Percentiles rank a stretch among this genome's conserved stretches.
These are phyloP conservation scores for Aspergillus homomorphus DNA, from an alignment of 495 filamentous ascomycete species.

Conservation along the genomic window DNA sequence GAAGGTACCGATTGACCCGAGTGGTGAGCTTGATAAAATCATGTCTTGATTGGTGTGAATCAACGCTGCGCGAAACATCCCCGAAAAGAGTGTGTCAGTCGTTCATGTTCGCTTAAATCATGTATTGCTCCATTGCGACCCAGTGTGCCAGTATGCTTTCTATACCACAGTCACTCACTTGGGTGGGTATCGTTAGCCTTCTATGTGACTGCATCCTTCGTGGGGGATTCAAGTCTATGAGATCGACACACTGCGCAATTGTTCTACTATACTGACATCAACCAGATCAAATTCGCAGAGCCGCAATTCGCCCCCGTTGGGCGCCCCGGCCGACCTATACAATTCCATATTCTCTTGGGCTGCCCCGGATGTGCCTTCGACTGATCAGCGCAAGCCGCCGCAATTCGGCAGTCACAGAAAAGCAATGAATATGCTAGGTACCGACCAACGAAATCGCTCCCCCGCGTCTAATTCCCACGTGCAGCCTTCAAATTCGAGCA, in stretches of 20 bases:
- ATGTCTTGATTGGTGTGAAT: not conserved
- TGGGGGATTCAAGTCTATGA: not conserved
- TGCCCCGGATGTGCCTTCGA: constrained; percentile 45
- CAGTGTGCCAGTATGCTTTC: not conserved
- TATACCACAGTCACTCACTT: not conserved
- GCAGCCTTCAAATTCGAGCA: constrained; percentile 29
- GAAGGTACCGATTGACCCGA: no score
- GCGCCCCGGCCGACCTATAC: constrained; percentile 30
- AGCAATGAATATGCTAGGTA: constrained; percentile 34
- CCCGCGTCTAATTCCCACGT: constrained; percentile 26
- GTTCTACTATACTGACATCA: constrained; percentile 8
- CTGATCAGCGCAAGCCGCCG: constrained; percentile 41
- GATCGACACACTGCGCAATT: not conserved
- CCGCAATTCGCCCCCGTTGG: constrained; percentile 18
- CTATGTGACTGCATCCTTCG: not conserved
- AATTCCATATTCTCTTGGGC: constrained; percentile 43
- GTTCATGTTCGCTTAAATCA: not conserved
- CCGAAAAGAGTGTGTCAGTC: not conserved
- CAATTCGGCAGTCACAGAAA: constrained; percentile 40
- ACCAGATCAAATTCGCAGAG: constrained; percentile 26
- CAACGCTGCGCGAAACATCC: not conserved
- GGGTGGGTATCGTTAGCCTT: not conserved
- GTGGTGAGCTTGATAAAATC: not conserved
- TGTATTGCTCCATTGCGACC: not conserved
- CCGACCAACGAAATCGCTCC: constrained; percentile 28